Evolutionary conservation across 345 rosid genomes (phyloP).

Genomic region (Brassica nigra): DNA sequence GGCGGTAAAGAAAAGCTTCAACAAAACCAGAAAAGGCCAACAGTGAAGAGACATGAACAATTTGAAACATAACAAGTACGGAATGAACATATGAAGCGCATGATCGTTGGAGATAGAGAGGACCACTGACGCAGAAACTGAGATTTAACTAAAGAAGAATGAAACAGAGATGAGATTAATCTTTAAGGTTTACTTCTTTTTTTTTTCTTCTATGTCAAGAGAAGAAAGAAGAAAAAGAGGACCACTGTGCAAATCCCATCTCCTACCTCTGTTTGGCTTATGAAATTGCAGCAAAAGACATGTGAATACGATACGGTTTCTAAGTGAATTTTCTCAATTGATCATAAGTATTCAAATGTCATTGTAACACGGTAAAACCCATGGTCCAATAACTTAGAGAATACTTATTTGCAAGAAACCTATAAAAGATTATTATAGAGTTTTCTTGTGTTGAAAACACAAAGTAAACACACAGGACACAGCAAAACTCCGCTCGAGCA

Average conservation of each 20-base stretch:
- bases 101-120: constrained; percentile 28
- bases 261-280: constrained; percentile 15
- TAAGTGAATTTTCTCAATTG: constrained; percentile 10
- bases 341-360: constrained; percentile 8
- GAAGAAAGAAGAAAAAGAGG: constrained; percentile 19
- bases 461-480: too few relatives aligned
- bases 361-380: not conserved
- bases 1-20: constrained; percentile 28
- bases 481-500: too few relatives aligned
- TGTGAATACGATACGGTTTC: constrained; percentile 15
- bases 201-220: not conserved
- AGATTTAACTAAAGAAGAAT: constrained; percentile 26
- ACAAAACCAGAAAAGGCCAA: constrained; percentile 26
- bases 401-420: too few relatives aligned
- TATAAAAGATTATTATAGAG: too few relatives aligned
- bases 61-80: constrained; percentile 29
- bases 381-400: not conserved
- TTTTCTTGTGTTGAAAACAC: too few relatives aligned
- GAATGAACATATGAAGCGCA: not conserved
- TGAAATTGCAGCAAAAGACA: constrained; percentile 20
- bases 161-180: constrained; percentile 1
- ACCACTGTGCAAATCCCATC: constrained; percentile 24
- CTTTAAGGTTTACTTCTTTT: not conserved
- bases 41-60: constrained; percentile 25
- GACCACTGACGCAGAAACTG: constrained; percentile 39